Base-by-base conservation (phyloP, 495 filamentous ascomycete genomes). In the Tricharina praecox region DNA sequence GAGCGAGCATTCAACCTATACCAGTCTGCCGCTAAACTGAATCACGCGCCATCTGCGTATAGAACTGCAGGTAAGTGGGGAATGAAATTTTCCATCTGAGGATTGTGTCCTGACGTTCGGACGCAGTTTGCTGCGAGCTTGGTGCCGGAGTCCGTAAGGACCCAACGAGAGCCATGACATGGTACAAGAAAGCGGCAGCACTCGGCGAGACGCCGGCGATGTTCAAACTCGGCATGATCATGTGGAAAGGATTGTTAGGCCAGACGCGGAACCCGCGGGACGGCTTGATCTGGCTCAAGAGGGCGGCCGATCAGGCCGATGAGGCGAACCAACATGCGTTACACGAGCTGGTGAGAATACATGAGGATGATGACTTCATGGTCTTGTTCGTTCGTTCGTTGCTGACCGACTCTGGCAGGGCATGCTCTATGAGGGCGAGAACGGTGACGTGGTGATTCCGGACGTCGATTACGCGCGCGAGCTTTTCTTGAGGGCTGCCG, bases 91-190 rank as follows among this genome's bases (percentile, higher is more conserved):
- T 10, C 19, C 19, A 21, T n/a, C 2, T 35, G 0, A 20, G 10
- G 33, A 13, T 24, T n/a, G 53, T 2, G 24, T 47, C 23, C 20
- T 34, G 40, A 18, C 37, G 4, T 9, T 16, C 2, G 26, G 34
- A 26, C 44, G 7, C 19, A 60, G 92, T 97, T 2, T 97, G 90
- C 68, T 95, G 88, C 61, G 90, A 97, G 60, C 81, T 97, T 45
- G 90, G 90, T n/a, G 88, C 88, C 43, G 90, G 90, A 15, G 94
- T 90, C 9, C 76, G 79, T 41, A 82, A 83, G 50, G 90, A 97
- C 61, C 82, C 84, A 2, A 64, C 84, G 54, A 95, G 94, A 66
- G 85, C 90, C 7, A 83, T 96, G 23, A 86, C 95, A 58, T 97
- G 90, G 90, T 97, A 96, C 62, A 86, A 85, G 61, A 84, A 86